These are phyloP conservation scores for Geotrichum europaeum DNA, from an alignment of 1,139 yeast genomes.

Conservation along the genomic window DNA sequence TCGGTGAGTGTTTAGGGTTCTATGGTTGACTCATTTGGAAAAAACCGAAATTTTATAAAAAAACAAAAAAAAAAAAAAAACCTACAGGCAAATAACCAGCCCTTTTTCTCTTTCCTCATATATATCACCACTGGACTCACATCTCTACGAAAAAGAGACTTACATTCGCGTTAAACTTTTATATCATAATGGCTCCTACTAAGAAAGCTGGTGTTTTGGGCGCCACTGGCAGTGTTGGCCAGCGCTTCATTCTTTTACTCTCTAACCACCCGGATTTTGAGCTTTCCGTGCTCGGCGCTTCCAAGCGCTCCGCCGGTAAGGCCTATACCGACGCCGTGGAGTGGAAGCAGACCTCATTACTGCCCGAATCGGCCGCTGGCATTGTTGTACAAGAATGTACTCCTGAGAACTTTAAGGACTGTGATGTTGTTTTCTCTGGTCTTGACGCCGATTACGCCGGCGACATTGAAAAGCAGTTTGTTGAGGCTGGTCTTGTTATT, in stretches of 20 bases:
- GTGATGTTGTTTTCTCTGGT: constrained; percentile 94
- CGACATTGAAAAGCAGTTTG: constrained; percentile 75
- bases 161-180: neutral
- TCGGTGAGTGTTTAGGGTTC: neutral
- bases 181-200: constrained; percentile 14
- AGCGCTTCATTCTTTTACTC: constrained; percentile 80
- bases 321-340: constrained; percentile 75
- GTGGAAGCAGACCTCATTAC: constrained; percentile 88
- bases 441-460: constrained; percentile 93
- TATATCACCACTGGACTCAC: too few relatives aligned
- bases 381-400: constrained; percentile 73
- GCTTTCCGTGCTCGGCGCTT: constrained; percentile 82
- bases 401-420: constrained; percentile 68
- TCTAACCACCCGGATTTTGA: constrained; percentile 88
- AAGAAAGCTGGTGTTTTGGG: constrained; percentile 72
- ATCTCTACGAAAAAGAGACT: too few relatives aligned
- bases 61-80: neutral
- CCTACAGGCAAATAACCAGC: neutral
- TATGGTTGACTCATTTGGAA: constrained; percentile 2
- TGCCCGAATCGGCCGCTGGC: constrained; percentile 62
- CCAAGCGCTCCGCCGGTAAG: constrained; percentile 90
- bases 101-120: neutral
- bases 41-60: neutral
- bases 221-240: constrained; percentile 98
- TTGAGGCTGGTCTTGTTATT: constrained; percentile 73